Evolutionary conservation across 306 rosid species (phyloP).

Genomic region (Quercus alba): DNA sequence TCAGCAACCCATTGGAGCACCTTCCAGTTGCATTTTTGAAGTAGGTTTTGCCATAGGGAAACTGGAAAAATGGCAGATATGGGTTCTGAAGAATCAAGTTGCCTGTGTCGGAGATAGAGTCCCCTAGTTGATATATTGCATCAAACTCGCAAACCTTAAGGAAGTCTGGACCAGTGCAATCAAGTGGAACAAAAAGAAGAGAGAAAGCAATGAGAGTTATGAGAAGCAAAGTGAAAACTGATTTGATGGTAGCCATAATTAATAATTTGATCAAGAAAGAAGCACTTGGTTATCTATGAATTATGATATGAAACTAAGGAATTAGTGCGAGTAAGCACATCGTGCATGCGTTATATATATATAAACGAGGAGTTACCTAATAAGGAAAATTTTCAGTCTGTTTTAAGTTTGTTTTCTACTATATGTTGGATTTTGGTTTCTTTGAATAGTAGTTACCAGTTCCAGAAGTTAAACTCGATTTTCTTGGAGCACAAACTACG

Average conservation of each 20-base stretch:
- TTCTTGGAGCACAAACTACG: too few relatives aligned
- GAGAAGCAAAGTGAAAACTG: neutral
- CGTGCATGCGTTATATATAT: too few relatives aligned
- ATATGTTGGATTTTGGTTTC: too few relatives aligned
- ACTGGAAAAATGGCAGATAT: neutral
- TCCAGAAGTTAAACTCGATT: too few relatives aligned
- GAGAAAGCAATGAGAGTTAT: neutral
- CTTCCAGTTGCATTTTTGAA: conserved; percentile 9
- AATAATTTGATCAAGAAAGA: neutral
- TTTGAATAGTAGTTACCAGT: too few relatives aligned
- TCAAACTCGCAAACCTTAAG: neutral
- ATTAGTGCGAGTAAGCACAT: neutral
- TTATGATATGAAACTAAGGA: neutral
- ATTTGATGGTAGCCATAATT: neutral
- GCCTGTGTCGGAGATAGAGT: conserved; percentile 13
- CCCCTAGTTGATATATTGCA: conserved; percentile 13
- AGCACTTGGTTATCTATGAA: too few relatives aligned
- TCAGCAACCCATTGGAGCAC: conserved; percentile 13
- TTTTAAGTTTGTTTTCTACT: too few relatives aligned
- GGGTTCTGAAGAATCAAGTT: neutral
- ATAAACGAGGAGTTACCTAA: too few relatives aligned
- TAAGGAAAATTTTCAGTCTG: too few relatives aligned
- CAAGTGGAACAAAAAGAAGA: neutral
- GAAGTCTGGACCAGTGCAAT: neutral
- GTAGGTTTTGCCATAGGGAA: conserved; percentile 17